Evolutionary conservation across 768 basidiomycete genomes (phyloP), one percentile per base, ranked within the genome.

Genomic region (Sporobolomyces pararoseus): DNA sequence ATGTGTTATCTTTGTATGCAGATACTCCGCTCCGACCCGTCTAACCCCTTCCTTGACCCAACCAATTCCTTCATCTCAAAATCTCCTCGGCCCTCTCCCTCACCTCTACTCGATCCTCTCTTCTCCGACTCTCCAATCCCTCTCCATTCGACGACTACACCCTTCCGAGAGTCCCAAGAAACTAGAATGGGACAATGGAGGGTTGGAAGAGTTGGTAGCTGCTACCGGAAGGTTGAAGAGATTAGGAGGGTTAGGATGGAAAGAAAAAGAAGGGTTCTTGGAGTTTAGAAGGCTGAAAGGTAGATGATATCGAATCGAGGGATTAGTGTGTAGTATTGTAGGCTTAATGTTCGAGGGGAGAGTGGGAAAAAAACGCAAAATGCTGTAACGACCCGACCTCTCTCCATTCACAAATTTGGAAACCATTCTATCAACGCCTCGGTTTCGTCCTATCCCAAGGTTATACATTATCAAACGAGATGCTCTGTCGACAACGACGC

Each of bases 241-340:
- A 34, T 51, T 60, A 1, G 71, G 54, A 10, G 71, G 51, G 39
- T 13, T 75, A 16, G 65, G 63, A 4, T 66, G 64, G 74, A 55
- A 46, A 42, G 71, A 66, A 25, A 75, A 75, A 65, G 51, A 49
- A 14, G 55, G 42, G 32, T 75, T 75, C 49, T 55, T 75, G 34
- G 65, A 70, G 51, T 72, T 68, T 17, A 49, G 71, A 42, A 35
- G 42, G n/a, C 7, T 57, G n/a, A 67, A 68, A 49, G 50, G 46
- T 19, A 31, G 63, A 44, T 67, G 23, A 10, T 44, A 6, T 44
- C 16, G 44, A 53, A 29, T 42, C 7, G 39, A 42, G 39, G 39
- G 17, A 42, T 42, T 21, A 17, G 54, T 12, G 23, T 42, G 10
- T 42, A 9, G n/a, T 31, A 58, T n/a, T 5, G 57, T 4, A 58